Base-by-base conservation (phyloP, 139 green algal species). In the Axilococcus clingmanii region DNA sequence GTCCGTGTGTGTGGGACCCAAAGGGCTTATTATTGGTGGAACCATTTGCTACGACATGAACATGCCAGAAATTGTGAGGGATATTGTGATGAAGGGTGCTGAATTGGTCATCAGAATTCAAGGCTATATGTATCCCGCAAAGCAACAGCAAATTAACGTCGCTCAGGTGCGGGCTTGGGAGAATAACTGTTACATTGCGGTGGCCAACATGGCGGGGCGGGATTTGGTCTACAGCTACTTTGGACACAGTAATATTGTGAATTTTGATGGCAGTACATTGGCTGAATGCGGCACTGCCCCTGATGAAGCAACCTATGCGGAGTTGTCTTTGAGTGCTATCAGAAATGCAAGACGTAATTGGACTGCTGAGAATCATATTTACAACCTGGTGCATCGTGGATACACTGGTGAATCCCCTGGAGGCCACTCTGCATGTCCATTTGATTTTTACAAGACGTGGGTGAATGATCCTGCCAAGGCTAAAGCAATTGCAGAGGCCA, bases 381-480 rank as follows among this genome's bases (percentile, higher is more conserved):
- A 80, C 67, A 86, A 86, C 52, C 61, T 86, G 25, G 4, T 79
- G 32, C 77, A 86, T 60, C 60, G 77, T 11, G 77, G 77, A 14
- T 85, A 81, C 66, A 79, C 70, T 6, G 52, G 30, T 2, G 68
- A 78, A 54, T n/a, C n/a, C n/a, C 28, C 68, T 1, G 37, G 57
- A 5, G 77, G 77, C 23, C 55, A 69, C 7, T 59, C 77, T 28
- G 62, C 52, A n/a, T 83, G 74, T 63, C 59, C 55, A 57, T 76
- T 86, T 22, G 57, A 78, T 25, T 86, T 86, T 43, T 86, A 86
- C 71, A 77, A 83, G 51, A 68, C 33, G 16, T 75, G 72, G 72
- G 58, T 70, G 0, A 69, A 66, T 30, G 48, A 68, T 9, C 71
- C 71, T 0, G 49, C 68, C 51, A 58, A 58, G 45, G 55, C 61